Base-by-base conservation (phyloP, 345 rosid genomes). In the Bruguiera sexangula region DNA sequence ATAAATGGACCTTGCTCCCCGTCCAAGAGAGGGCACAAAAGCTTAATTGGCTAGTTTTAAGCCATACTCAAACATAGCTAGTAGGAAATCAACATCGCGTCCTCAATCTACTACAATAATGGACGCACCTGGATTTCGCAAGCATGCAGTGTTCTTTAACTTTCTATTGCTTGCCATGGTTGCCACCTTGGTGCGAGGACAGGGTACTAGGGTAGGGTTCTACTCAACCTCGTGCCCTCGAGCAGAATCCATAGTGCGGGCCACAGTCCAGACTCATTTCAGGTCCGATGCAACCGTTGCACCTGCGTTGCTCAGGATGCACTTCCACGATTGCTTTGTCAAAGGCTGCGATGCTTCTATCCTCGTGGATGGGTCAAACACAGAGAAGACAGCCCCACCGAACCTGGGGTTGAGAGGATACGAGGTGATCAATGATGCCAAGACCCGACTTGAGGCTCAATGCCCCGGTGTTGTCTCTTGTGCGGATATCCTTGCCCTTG, bases 381-480 rank as follows among this genome's bases (percentile, higher is more conserved):
- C 85, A 0, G 88, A 86, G 79, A 78, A 70, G 67, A 80, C 85
- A 1, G 85, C 86, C 5, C 66, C 24, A 37, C 73, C 81, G 0
- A 82, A 84, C 78, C 59, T 20, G 8, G 55, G 21, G 22, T 68
- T 86, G 60, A 74, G 72, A 52, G 88, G 88, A 1, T 86, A 64
- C 65, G 83, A 82, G 8, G 86, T 79, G 68, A 80, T 86, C 19
- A 86, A 84, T 3, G 82, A 86, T 65, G 89, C 89, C 52, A 86
- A 86, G 69, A 70, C 83, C 0, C 79, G 76, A 37, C 86, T 84
- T 34, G 87, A 84, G 68, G 82, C 80, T 3, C 67, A 70, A 0
- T 86, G 89, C 20, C 86, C 85, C 3, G 86, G 86, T 19, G 70
- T 86, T 31, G 86, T 86, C 20, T 86, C 90, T 11, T 86, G 90